A percentile compares a stretch with the other conserved stretches of the same genome.
These are phyloP conservation scores for Stagonosporopsis vannaccii DNA, from an alignment of 2,329 filamentous ascomycete species.

Conservation along the genomic window DNA sequence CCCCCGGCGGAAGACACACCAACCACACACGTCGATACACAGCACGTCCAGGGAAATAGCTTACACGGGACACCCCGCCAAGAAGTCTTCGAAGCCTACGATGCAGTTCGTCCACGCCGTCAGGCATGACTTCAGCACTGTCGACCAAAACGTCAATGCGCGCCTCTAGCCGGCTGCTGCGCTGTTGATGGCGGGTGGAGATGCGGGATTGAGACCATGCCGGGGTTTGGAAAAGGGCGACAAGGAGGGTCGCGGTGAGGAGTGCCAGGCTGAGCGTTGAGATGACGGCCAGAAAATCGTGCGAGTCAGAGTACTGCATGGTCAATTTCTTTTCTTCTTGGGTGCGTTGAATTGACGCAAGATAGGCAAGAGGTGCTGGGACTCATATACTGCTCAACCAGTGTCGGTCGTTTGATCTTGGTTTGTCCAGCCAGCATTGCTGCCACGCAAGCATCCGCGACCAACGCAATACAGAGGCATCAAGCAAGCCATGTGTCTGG, in stretches of 20 bases:
- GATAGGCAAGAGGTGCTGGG: not conserved
- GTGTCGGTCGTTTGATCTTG: not conserved
- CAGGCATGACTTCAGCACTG: not conserved
- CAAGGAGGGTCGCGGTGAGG: no score
- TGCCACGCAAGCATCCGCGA: not conserved
- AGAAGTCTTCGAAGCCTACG: not conserved
- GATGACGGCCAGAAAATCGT: not conserved
- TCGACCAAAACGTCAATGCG: not conserved
- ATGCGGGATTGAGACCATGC: not conserved
- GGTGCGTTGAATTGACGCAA: no score
- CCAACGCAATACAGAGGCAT: not conserved
- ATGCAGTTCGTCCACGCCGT: not conserved
- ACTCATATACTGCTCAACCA: not conserved
- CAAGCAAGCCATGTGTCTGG: not conserved
- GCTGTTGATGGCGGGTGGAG: not conserved
- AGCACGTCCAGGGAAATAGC: not conserved
- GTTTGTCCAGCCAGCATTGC: not conserved
- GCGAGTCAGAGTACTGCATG: not conserved
- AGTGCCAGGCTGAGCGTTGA: not conserved
- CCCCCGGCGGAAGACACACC: not conserved
- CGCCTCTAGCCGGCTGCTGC: not conserved
- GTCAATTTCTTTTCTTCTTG: no score
- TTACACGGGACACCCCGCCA: no score
- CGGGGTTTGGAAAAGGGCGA: no score
- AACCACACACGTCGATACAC: not conserved